A percentile compares a stretch with the other conserved stretches of the same genome.
Evolutionary conservation across 345 rosid species (phyloP).

Genomic region (Acer saccharum): DNA sequence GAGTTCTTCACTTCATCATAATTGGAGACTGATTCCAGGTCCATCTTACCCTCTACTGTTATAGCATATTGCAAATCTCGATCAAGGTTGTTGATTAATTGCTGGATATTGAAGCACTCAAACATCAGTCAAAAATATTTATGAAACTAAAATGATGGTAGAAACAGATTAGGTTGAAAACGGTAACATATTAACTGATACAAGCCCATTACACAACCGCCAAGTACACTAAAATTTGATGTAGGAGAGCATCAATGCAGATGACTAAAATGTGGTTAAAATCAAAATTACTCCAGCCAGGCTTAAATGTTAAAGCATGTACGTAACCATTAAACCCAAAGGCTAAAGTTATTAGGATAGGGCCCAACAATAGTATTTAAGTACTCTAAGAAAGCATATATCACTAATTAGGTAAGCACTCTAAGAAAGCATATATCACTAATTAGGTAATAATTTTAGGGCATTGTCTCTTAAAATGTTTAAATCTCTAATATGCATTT

Average conservation of each 20-base stretch:
- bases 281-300: not conserved
- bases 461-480: not conserved
- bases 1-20: constrained; percentile 85
- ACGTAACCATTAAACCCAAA: not conserved
- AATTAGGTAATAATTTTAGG: not conserved
- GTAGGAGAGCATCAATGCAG: not conserved
- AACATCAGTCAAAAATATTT: constrained; percentile 30
- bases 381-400: not conserved
- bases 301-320: not conserved
- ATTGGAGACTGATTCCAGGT: constrained; percentile 73
- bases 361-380: not conserved
- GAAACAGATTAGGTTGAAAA: not conserved
- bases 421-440: not conserved
- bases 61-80: constrained; percentile 96
- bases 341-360: not conserved
- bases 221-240: not conserved
- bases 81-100: constrained; percentile 81
- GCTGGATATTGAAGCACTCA: constrained; percentile 51
- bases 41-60: constrained; percentile 93
- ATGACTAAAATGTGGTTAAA: not conserved
- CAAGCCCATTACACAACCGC: not conserved
- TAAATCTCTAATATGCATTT: not conserved
- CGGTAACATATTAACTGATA: not conserved
- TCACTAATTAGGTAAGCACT: too few species aligned
- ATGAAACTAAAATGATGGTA: not conserved